phyloP scores from a whole-genome alignment of 345 rosid genomes.

The Anacardium occidentale region DNA sequence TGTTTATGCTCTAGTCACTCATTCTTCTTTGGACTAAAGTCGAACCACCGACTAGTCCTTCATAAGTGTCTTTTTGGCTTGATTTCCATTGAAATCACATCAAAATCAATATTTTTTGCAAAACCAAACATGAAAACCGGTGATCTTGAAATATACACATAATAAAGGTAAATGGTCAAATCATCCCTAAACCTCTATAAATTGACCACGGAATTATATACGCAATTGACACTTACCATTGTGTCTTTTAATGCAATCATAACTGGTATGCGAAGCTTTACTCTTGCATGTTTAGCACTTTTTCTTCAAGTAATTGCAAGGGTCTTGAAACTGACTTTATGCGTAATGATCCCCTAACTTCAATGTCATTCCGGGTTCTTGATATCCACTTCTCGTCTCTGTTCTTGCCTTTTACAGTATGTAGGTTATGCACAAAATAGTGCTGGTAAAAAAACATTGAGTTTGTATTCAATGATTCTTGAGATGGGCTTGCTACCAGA shows the following conservation, averaged over 20 bases:
- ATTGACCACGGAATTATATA: no score
- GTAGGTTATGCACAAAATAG: slow-evolving; percentile 34
- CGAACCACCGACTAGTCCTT: no score
- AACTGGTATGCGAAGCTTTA: slow-evolving; percentile 22
- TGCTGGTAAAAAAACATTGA: slow-evolving; percentile 27
- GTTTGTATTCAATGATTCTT: slow-evolving; percentile 25
- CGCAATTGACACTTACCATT: no score
- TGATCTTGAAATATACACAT: no score
- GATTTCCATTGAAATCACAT: no score
- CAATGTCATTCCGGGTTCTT: background rate
- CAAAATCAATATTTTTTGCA: no score
- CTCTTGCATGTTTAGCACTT: background rate
- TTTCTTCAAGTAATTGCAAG: background rate
- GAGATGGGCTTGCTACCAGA: slow-evolving; percentile 26
- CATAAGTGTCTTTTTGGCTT: no score
- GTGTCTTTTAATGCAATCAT: slow-evolving; percentile 45
- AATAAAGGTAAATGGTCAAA: no score
- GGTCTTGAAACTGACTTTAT: background rate
- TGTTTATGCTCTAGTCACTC: no score
- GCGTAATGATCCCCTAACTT: background rate
- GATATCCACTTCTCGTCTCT: background rate
- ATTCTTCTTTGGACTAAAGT: no score
- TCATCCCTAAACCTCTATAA: no score
- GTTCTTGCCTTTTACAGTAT: background rate
- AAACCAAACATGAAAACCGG: no score